Evolutionary conservation across 345 rosid species (phyloP).

Genomic region (Bruguiera gymnorhiza): DNA sequence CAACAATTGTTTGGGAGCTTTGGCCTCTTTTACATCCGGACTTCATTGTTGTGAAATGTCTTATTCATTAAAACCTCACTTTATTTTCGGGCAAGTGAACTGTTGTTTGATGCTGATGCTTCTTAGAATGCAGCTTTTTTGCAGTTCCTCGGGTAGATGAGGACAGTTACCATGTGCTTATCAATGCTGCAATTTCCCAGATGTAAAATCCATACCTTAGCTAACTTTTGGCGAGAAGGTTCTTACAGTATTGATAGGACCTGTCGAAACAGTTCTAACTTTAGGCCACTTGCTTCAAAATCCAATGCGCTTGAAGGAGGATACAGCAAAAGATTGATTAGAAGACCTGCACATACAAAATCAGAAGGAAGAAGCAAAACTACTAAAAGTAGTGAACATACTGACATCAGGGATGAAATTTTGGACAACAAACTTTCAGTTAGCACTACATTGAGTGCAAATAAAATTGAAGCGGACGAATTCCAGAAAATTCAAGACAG

Average conservation of each 20-base stretch:
- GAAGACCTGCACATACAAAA: slow-evolving; percentile 50
- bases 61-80: slow-evolving; percentile 1
- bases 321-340: slow-evolving; percentile 51
- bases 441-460: slow-evolving; percentile 35
- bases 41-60: slow-evolving; percentile 19
- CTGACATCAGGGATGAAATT: slow-evolving; percentile 34
- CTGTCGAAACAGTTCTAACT: slow-evolving; percentile 28
- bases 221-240: slow-evolving; percentile 42
- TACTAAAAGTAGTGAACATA: slow-evolving; percentile 29
- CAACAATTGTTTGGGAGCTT: not conserved
- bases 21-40: slow-evolving; percentile 19
- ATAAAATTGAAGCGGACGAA: slow-evolving; percentile 32
- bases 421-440: slow-evolving; percentile 46
- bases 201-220: slow-evolving; percentile 45
- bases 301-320: slow-evolving; percentile 48
- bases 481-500: slow-evolving; percentile 35
- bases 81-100: too few relatives aligned
- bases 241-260: slow-evolving; percentile 32
- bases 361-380: slow-evolving; percentile 34
- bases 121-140: slow-evolving; percentile 19
- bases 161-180: slow-evolving; percentile 49
- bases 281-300: slow-evolving; percentile 40
- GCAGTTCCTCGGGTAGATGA: slow-evolving; percentile 35
- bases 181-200: slow-evolving; percentile 64
- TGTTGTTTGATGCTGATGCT: not conserved